Evolutionary conservation across 2,329 filamentous ascomycete species (phyloP).

Genomic region (Dendryphion nanum): DNA sequence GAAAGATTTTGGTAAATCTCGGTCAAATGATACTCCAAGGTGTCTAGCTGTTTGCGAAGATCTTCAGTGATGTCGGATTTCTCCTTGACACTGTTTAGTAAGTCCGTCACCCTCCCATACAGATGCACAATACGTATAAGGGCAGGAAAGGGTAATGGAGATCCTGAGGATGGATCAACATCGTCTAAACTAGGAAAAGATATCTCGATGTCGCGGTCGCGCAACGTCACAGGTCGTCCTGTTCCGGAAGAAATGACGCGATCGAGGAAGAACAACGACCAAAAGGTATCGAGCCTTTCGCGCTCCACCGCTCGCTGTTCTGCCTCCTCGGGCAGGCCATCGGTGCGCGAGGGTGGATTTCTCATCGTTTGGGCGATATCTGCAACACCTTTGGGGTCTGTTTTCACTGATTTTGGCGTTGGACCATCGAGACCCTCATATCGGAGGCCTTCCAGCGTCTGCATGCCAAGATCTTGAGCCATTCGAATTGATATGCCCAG

Average conservation of each 20-base stretch:
- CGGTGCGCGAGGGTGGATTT: conserved; percentile 43
- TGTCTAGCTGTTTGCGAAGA: conserved; percentile 67
- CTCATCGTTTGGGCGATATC: conserved; percentile 55
- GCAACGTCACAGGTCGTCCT: conserved; percentile 77
- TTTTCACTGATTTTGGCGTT: conserved; percentile 56
- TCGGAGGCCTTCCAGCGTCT: conserved; percentile 73
- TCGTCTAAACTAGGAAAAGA: conserved; percentile 62
- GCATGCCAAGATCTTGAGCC: conserved; percentile 76
- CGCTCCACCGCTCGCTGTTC: conserved; percentile 70
- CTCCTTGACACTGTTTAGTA: conserved; percentile 77
- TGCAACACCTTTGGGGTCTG: conserved; percentile 22
- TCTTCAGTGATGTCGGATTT: conserved; percentile 72
- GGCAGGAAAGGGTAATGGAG: conserved; percentile 76
- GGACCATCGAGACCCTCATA: conserved; percentile 56
- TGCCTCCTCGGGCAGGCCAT: conserved; percentile 37
- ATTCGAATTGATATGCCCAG: conserved; percentile 82
- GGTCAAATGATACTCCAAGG: conserved; percentile 81
- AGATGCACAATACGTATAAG: conserved; percentile 82
- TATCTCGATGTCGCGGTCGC: conserved; percentile 82
- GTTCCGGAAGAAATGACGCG: conserved; percentile 85
- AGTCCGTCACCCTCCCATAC: conserved; percentile 79
- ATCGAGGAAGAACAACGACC: conserved; percentile 86
- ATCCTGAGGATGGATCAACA: conserved; percentile 56
- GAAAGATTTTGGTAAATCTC: conserved; percentile 73
- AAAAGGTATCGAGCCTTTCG: conserved; percentile 83